Percentiles rank a stretch among this genome's conserved stretches.
Evolutionary conservation across 345 rosid genomes (phyloP).

Genomic region (Barbarea vulgaris): DNA sequence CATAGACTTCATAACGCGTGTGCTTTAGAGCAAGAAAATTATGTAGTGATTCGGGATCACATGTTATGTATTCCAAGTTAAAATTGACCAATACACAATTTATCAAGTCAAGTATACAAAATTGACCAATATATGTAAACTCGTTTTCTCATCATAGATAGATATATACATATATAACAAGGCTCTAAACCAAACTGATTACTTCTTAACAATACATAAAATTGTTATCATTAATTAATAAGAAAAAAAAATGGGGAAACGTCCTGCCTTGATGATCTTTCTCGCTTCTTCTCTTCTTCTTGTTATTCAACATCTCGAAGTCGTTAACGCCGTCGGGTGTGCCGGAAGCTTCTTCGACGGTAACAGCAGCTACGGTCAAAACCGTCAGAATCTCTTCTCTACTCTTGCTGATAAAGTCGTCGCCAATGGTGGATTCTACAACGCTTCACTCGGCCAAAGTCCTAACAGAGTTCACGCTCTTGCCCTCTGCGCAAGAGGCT

Average conservation of each 20-base stretch:
- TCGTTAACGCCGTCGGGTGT: constrained; percentile 10
- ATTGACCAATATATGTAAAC: not conserved
- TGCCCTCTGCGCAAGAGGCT: constrained; percentile 34
- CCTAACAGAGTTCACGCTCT: constrained; percentile 23
- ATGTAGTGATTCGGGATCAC: not conserved
- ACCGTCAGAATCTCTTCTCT: constrained; percentile 20
- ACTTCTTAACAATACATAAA: not conserved
- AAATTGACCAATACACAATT: not conserved
- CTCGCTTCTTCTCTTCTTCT: constrained; percentile 22
- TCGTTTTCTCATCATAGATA: not conserved
- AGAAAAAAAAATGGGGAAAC: not conserved
- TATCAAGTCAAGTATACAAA: not conserved
- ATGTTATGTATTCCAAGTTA: not conserved
- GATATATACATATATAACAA: not conserved
- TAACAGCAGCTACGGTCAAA: not conserved
- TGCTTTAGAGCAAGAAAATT: not conserved
- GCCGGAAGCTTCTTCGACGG: not conserved
- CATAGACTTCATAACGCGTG: not conserved
- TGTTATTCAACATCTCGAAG: not conserved
- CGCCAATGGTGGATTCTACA: constrained; percentile 30
- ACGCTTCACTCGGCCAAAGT: constrained; percentile 22
- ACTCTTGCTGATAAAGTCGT: constrained; percentile 12
- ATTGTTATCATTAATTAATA: not conserved
- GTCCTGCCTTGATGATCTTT: constrained; percentile 12
- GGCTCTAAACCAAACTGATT: not conserved